Evolutionary conservation across 2,329 filamentous ascomycete species (phyloP), one percentile per base, ranked within the genome.

Genomic region (Intubia oerlemansii): DNA sequence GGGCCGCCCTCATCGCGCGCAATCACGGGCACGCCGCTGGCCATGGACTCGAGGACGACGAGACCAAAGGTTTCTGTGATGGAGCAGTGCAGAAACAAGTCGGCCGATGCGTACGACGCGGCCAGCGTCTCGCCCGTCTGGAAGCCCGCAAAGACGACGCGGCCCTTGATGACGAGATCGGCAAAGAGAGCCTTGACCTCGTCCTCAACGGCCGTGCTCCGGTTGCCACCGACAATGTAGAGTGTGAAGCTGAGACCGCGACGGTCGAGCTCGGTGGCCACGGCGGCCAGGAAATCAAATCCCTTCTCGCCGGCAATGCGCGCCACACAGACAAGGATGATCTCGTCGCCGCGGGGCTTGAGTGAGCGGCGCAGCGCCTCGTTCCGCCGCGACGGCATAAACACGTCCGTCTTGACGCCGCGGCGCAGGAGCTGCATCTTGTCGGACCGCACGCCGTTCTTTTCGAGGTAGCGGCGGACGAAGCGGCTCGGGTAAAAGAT

Each of bases 41-140:
- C 70, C 70, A 78, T 76, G 4, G 66, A 65, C 45, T 77, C 72
- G 2, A 77, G 51, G 2, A 77, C 71, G 0, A 78, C 71, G 8
- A 78, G 52, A 1, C 72, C 72, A 44, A 78, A 77, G 0, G 72
- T 78, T 46, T 78, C 72, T 1, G 71, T 77, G 32, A 77, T 53
- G 14, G 67, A 77, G 47, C 69, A 75, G 48, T 78, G 71, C 10
- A 78, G 47, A 42, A 78, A 77, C n/a, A 78, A 38, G 41, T 78
- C 71, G 1, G 63, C 70, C 4, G 63, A 65, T 3, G 73, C 70
- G 38, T 76, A 79, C 8, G 66, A 62, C n/a, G 56, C 51, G n/a
- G 69, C 70, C 7, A 78, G 54, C 3, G 58, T 56, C 28, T 57
- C 56, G 9, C 71, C 70, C 1, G 62, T 57, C 37, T 66, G 56